Base-by-base conservation (phyloP, 805 yeast species). In the Teunomyces gatunensis region DNA sequence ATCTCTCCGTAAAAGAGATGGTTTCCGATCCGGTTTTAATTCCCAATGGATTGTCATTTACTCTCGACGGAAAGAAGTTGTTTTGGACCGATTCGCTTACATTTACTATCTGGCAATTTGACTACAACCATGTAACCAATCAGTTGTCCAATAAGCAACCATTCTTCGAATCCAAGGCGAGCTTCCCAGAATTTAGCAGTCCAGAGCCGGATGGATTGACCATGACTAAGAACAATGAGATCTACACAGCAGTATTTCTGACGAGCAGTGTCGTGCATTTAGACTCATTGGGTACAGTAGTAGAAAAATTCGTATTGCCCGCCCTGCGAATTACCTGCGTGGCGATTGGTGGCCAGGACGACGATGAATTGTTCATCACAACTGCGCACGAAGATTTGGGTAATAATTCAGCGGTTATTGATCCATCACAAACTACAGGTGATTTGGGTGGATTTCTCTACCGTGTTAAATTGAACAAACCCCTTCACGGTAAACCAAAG, bases 141-240 rank as follows among this genome's bases (percentile, higher is more conserved):
- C 59, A 54, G 23, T 58, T 72, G 39, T 46, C 61, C 27, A 68
- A 73, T 54, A 64, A 60, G 40, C 25, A 32, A 35, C 43, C 43
- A 10, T 32, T 42, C 12, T 47, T 68, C 17, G 56, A 65, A 34
- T 47, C 55, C 36, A 53, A 52, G 23, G 34, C 36, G 35, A 21
- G 41, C 3, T 55, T 43, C 45, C 59, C 58, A 18, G 59, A 39
- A 35, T 47, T 34, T 5, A 62, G 68, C 17, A 46, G 52, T 25
- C 49, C 84, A 6, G 94, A 83, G 54, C 96, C 96, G 0, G 97
- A 90, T 63, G 97, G 97, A 17, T 74, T 86, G 53, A 71, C 83
- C 21, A 66, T 86, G 53, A 80, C 86, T 36, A 65, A 65, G 2
- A 64, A 72, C 29, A 84, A 81, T 6, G 72, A 78, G 45, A 59